Evolutionary conservation across 257 asterid species (phyloP), one percentile per base, ranked within the genome.

Genomic region (Scutellaria minor): DNA sequence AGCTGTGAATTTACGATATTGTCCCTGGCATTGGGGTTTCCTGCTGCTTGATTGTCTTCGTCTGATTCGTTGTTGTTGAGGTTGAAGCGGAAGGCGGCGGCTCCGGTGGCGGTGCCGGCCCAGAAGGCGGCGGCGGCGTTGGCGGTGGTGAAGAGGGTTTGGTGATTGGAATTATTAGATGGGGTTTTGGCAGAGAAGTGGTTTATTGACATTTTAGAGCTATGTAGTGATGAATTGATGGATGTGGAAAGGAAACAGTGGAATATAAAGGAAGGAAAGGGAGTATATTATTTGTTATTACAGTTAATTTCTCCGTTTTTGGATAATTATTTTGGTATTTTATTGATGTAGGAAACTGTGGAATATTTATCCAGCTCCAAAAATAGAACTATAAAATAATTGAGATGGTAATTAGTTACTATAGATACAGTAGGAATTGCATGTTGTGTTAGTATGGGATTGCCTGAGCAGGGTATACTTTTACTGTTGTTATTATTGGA

Each of bases 201-300:
- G 84, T 86, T 86, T 37, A 79, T 70, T 35, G 93, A 81, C 96
- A 90, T 88, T 68, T 77, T 51, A 59, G 42, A 5, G 24, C 18
- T 18, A 18, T 18, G 58, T 5, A 8, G 18, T 27, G 53, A 9
- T 14, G 9, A 6, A 2, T 10, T 44, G 48, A 46, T 70, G 3
- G 27, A 54, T 45, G 62, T 63, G 72, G 73, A 51, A 64, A 53
- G 15, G n/a, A 73, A 54, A 76, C 47, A 6, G 71, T 53, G 80
- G 73, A 58, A 53, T 68, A 53, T 63, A 68, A 62, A 71, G 72
- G 14, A 45, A 69, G 31, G 2, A 10, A 40, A 50, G 31, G 8
- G 7, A 6, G 60, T 56, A 18, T 35, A 31, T 40, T 5, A 54
- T 54, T 54, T 42, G 45, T 37, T 47, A 15, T 9, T 15, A 58